Base-by-base conservation (phyloP, 2,329 filamentous ascomycete species). In the Fusarium sp. region DNA sequence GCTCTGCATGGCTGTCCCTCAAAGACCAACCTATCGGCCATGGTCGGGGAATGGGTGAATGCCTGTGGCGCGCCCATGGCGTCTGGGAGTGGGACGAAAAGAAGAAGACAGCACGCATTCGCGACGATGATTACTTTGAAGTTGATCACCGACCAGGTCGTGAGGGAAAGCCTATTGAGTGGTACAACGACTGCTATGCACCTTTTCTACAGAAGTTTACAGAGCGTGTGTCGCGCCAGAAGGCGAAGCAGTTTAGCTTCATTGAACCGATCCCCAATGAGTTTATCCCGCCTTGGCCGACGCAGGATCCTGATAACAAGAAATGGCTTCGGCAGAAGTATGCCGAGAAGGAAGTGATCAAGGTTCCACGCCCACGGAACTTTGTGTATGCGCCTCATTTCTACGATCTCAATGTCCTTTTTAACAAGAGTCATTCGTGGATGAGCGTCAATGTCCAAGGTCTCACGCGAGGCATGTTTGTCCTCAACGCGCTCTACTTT, bases 371-470 rank as follows among this genome's bases (percentile, higher is more conserved):
- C 17, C 82, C 79, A 4, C 52, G 44, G 17, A 82, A 81, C 68
- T 69, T 85, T n/a, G 82, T 84, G 18, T 85, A 83, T 54, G 82
- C 83, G 1, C 83, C 83, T 10, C 83, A 85, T 66, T 85, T 84
- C 66, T 85, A 85, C 65, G 83, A 85, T 45, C 79, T 85, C 24
- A 83, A 84, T 41, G 83, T 84, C 1, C 66, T 85, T 3, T 85
- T 83, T 65, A 81, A 78, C 70, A 83, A 83, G 55, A 69, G 74
- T 24, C 81, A 83, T 57, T 76, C 75, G 0, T 79, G 78, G 70
- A 82, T 83, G 81, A 82, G 80, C 51, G 81, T 83, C 54, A 82
- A 84, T 22, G 83, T 85, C n/a, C 84, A 85, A 47, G 82, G 81
- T 1, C 78, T 85, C 3, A 80, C 82, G 1, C 73, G 82, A 26